Evolutionary conservation across 768 basidiomycete species (phyloP), one percentile per base, ranked within the genome.

Genomic region (Gloeopeniophorella convolvens): DNA sequence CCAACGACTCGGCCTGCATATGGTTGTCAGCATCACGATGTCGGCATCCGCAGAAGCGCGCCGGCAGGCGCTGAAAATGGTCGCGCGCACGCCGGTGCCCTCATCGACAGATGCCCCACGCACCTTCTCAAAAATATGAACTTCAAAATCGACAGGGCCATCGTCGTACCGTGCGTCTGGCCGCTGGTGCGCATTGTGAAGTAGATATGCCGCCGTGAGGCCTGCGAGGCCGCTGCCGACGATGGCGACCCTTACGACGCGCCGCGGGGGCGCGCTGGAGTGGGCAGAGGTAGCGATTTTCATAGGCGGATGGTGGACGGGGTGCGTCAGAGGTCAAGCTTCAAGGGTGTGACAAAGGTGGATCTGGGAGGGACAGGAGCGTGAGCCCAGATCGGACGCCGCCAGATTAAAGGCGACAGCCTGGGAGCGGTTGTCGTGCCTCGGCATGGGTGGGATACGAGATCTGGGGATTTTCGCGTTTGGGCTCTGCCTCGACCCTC

Each of bases 61-160:
- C 5, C n/a, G n/a, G n/a, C n/a, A n/a, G n/a, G n/a, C n/a, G n/a
- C n/a, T n/a, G n/a, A 43, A 15, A 30, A 43, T 30, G 7, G 8
- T 24, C 8, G 44, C 27, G 30, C 2, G 24, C 24, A n/a, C 12
- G 5, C 13, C 39, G 31, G 28, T 3, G 42, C 27, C 24, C 27
- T 27, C n/a, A 21, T 7, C 30, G n/a, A 40, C 11, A 11, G n/a
- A 40, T 40, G 8, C 15, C 9, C 23, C n/a, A 59, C 76, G 20
- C 55, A 83, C 85, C 72, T 84, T 86, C 63, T 89, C 86, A 45
- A 89, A 82, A 1, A 90, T 49, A 65, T 83, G 83, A 1, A 88
- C 80, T 48, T 87, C 81, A 34, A 81, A 77, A 4, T 72, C 62
- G 15, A 80, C 72, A 40, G 70, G 65, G 7, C 64, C 60, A 8